phyloP scores from a whole-genome alignment of 371 early-diverging fungal species.

The Dinochytrium kinnereticum region DNA sequence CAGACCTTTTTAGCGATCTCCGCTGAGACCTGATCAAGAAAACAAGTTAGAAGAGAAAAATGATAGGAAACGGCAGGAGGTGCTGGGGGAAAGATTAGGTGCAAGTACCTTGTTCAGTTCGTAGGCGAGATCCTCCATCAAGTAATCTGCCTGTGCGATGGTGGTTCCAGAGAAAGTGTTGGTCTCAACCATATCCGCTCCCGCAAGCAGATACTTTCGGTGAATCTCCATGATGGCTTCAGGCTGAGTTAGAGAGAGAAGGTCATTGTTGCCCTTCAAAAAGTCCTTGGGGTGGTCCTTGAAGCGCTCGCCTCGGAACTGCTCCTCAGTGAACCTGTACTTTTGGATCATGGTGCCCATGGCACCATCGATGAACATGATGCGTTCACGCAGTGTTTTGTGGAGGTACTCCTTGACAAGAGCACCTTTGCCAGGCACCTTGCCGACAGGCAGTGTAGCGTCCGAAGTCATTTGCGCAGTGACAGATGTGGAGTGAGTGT shows the following conservation, averaged over 20 bases:
- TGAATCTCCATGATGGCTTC: conserved; percentile 87
- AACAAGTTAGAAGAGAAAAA: background rate
- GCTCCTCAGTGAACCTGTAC: conserved; percentile 76
- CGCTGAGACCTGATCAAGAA: conserved; percentile 65
- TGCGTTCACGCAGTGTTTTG: conserved; percentile 75
- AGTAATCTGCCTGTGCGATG: conserved; percentile 92
- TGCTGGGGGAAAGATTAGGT: background rate
- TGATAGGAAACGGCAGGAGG: background rate
- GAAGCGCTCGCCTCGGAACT: conserved; percentile 87
- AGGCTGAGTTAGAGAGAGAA: conserved; percentile 88
- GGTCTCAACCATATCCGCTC: conserved; percentile 91
- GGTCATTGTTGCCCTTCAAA: conserved; percentile 92
- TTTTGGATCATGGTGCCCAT: conserved; percentile 66
- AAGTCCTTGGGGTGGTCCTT: conserved; percentile 76
- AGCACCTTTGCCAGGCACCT: conserved; percentile 42
- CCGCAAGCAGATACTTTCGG: conserved; percentile 86
- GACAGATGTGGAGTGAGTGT: background rate
- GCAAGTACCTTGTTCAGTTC: conserved; percentile 78
- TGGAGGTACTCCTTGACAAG: conserved; percentile 67
- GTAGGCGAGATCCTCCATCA: conserved; percentile 80
- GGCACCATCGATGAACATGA: conserved; percentile 90
- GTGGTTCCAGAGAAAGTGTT: conserved; percentile 91
- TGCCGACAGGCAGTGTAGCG: conserved; percentile 29
- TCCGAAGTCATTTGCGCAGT: conserved; percentile 9
- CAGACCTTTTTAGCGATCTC: conserved; percentile 84